Evolutionary conservation across 2,329 filamentous ascomycete genomes (phyloP), one percentile per base, ranked within the genome.

Genomic region (Penicillium digitatum): DNA sequence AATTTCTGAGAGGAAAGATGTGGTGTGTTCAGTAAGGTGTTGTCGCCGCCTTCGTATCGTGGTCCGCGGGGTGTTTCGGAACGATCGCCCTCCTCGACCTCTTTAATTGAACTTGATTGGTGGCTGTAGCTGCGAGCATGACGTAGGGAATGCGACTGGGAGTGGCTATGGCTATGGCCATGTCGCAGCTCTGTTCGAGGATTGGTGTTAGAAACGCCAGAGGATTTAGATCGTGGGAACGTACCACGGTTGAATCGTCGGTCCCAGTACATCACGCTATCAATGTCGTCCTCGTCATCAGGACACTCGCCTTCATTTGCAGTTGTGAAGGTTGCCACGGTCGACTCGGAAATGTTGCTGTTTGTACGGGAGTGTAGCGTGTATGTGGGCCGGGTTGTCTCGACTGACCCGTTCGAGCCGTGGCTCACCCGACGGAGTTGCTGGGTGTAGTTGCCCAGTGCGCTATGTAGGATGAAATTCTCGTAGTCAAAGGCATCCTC

Each of bases 401-500:
- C 80, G 1, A 75, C 75, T 1, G 81, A 84, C 20, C 74, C 78
- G 39, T 70, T 71, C 1, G 79, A 80, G 38, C 62, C 66, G 44
- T 69, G 65, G 55, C 72, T 76, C 16, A 59, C 39, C 8, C 68
- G 67, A 4, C 68, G 67, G 39, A 72, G 57, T 55, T 67, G 67
- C 32, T 65, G 67, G 9, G 73, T 69, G 55, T 73, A 78, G 52
- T 75, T 90, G 6, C 90, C 91, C 82, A 96, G 87, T 11, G 91
- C 90, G 62, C 90, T 95, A 71, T 96, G 91, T 14, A 96, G 80
- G 72, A 96, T 96, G 75, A 96, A 96, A 69, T 95, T 87, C 71
- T 96, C 89, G 60, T 97, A 97, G 71, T 97, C 93, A 67, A 97
- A 97, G 1, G 92, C 92, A 72, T 97, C 93, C 62, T 92, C 87